Evolutionary conservation across 208 protist species (phyloP), one percentile per base, ranked within the genome.

Genomic region (Leishmania arabica): DNA sequence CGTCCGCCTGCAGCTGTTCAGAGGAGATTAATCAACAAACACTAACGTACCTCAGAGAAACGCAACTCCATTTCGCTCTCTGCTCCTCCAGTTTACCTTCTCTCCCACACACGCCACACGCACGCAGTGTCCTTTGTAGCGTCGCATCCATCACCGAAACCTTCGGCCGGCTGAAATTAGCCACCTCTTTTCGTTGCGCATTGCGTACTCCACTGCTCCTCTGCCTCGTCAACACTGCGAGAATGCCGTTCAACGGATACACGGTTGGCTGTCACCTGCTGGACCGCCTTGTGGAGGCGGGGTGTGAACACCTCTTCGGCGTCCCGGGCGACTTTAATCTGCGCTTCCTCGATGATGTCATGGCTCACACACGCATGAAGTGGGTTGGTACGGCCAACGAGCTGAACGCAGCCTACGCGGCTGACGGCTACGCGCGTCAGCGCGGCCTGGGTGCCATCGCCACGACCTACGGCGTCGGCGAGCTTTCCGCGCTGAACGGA

Each of bases 271-370:
- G 89, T 82, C 89, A 92, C 81, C 75, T 92, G 56, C 79, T 92
- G 17, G 87, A 92, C 79, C 86, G 89, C 21, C 80, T 89, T 7
- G 72, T 80, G 58, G 86, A 93, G 86, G 74, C 84, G 11, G 87
- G 87, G 37, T 87, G 85, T 62, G 81, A 87, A 7, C 84, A 93
- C 82, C 70, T 93, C 60, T 93, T 93, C 62, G 89, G 89, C 75
- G 87, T 91, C 31, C 89, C 89, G 34, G 89, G 89, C 66, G 89
- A 93, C 84, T 93, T 86, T 78, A 93, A 93, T 79, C 87, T 93
- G 49, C 87, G 87, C 71, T 93, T 93, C 69, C 86, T 93, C 65
- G 89, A 93, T 56, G 89, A 93, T 49, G 85, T 93, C 58, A 90
- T 88, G 84, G 34, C 78, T 17, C 83, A 90, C 77, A 64, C 77